A percentile compares a stretch with the other conserved stretches of the same genome.
phyloP scores from a whole-genome alignment of 73 alveolate genomes.

The Uronychia binucleata region DNA sequence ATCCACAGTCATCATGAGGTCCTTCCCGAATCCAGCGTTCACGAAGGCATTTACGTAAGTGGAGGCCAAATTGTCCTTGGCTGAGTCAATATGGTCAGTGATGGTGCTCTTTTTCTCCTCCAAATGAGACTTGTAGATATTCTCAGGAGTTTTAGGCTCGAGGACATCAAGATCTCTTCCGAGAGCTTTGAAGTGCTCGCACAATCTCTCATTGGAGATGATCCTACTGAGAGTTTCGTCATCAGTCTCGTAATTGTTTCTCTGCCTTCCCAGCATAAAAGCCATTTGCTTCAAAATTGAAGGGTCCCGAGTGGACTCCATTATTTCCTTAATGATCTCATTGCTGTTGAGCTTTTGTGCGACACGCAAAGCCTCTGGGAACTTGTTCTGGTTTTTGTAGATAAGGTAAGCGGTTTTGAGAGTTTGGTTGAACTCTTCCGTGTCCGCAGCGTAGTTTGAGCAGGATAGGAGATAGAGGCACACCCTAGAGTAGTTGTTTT shows the following conservation, averaged over 20 bases:
- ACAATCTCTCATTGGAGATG: conserved; percentile 85
- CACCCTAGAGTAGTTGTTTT: conserved; percentile 85
- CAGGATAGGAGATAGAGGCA: conserved; percentile 80
- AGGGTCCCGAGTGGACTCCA: conserved; percentile 75
- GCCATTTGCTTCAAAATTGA: conserved; percentile 81
- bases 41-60: conserved; percentile 98
- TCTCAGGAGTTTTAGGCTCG: conserved; percentile 99
- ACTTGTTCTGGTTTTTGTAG: conserved; percentile 80
- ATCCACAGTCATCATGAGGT: conserved; percentile 74
- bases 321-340: conserved; percentile 80
- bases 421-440: conserved; percentile 88
- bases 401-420: conserved; percentile 75
- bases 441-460: conserved; percentile 92
- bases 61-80: conserved; percentile 90
- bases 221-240: conserved; percentile 84
- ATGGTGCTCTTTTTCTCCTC: conserved; percentile 84
- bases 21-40: conserved; percentile 99
- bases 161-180: conserved; percentile 97
- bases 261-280: conserved; percentile 91
- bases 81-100: conserved; percentile 70
- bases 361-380: conserved; percentile 96
- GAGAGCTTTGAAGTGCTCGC: conserved; percentile 81
- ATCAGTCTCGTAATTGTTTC: conserved; percentile 72
- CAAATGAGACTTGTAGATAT: conserved; percentile 96
- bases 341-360: conserved; percentile 94